Percentiles rank a stretch among this genome's conserved stretches.
Evolutionary conservation across 2,329 filamentous ascomycete genomes (phyloP).

Genomic region (Teratosphaeria destructans): DNA sequence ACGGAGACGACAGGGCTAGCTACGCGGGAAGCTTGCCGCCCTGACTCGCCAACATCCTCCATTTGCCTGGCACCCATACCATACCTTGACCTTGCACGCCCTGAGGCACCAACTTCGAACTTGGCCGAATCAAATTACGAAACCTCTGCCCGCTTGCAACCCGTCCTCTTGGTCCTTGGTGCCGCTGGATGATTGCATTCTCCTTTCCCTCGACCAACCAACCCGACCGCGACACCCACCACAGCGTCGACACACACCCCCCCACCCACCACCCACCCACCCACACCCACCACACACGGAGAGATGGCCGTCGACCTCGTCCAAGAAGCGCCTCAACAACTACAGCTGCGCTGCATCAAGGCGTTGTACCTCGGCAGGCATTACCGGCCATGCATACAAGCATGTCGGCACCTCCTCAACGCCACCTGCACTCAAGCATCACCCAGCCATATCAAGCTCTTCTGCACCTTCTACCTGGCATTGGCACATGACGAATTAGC

Average conservation of each 20-base stretch:
- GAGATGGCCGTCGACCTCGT: neutral
- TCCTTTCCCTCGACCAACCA: neutral
- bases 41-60: neutral
- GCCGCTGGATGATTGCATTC: too few species aligned
- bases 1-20: too few species aligned
- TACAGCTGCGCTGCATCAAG: conserved; percentile 22
- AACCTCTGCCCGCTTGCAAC: too few species aligned
- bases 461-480: conserved; percentile 38
- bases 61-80: neutral
- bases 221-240: neutral
- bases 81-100: neutral
- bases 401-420: conserved; percentile 17
- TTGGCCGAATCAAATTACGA: too few species aligned
- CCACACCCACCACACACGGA: too few species aligned
- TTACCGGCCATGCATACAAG: conserved; percentile 23
- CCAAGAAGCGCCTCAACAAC: neutral
- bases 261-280: too few species aligned
- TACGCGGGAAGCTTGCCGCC: neutral
- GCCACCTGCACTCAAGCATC: neutral
- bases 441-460: conserved; percentile 18
- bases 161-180: too few species aligned
- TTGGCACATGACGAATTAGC: conserved; percentile 38
- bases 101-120: neutral
- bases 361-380: conserved; percentile 17
- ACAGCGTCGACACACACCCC: neutral